Base-by-base conservation (phyloP, 2,329 filamentous ascomycete species). In the Botrytis tulipae region DNA sequence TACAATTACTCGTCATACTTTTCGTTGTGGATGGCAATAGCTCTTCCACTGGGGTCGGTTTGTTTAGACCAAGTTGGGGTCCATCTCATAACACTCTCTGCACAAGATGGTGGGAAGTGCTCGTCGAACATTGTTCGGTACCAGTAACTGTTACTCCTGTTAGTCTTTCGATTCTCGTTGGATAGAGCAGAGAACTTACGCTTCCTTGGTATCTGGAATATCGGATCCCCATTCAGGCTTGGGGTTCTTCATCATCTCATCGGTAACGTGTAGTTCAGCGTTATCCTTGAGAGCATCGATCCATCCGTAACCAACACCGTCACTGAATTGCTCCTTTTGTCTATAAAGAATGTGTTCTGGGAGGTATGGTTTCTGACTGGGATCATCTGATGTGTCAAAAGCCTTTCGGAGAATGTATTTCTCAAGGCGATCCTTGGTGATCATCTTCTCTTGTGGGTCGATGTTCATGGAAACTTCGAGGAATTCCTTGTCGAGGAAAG, bases 271-370 rank as follows among this genome's bases (percentile, higher is more conserved):
- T 77, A 91, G 83, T 84, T 97, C 94, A 48, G 96, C 96, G 80
- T 92, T 93, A 84, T 98, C 96, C 88, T 98, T 98, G 80, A 99
- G 90, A 10, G 91, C 93, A 81, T 99, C 96, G 82, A 99, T 99
- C 96, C 96, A 99, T 76, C 96, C 95, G 85, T 99, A 99, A 73
- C 96, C 96, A 73, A 99, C 96, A 82, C 96, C 97, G 80, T 99
- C 97, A 74, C 92, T 97, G 87, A 99, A 99, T 85, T 99, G 96
- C 86, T 99, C 96, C 90, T 99, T 99, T 85, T 99, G 97, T 82
- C 97, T 89, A 93, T 94, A 99, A 73, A 99, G 90, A 79, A 99
- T 99, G 82, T 95, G 90, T 29, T 97, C 91, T 12, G 97, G 96
- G n/a, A 99, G 90, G 85, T 98, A 99, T 16, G 96, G 91, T 78